These are phyloP conservation scores for Verticillium tricorpus DNA, from an alignment of 2,329 filamentous ascomycete genomes.

Conservation along the genomic window DNA sequence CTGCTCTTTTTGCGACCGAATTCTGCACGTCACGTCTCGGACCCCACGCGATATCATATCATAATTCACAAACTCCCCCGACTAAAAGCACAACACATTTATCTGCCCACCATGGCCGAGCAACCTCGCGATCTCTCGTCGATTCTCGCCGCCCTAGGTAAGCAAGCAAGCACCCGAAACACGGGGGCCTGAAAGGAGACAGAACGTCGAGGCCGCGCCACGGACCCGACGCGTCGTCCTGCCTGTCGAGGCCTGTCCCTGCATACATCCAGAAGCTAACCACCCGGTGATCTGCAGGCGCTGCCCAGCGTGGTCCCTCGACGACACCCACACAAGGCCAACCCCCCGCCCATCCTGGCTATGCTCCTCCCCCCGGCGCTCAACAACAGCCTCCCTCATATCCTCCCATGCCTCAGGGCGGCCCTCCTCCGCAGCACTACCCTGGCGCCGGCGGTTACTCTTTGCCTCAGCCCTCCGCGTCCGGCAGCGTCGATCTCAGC, in stretches of 20 bases:
- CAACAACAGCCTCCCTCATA: conserved; percentile 24
- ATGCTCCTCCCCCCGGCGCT: conserved; percentile 31
- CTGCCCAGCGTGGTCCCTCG: conserved; percentile 38
- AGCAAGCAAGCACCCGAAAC: conserved; percentile 22
- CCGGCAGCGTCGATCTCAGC: conserved; percentile 76
- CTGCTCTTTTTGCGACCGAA: neutral
- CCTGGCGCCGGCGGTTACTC: conserved; percentile 34
- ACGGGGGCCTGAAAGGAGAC: neutral
- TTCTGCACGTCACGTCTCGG: neutral
- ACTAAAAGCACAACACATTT: neutral
- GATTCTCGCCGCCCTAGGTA: conserved; percentile 45
- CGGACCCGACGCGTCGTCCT: conserved; percentile 7
- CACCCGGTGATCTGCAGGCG: conserved; percentile 19
- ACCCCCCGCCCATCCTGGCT: conserved; percentile 30
- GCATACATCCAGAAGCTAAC: conserved; percentile 13
- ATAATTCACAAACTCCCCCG: neutral
- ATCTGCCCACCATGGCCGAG: conserved; percentile 28
- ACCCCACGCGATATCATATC: neutral
- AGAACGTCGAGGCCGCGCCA: neutral
- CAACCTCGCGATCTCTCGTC: conserved; percentile 37
- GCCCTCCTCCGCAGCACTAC: conserved; percentile 30
- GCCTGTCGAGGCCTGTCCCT: conserved; percentile 3
- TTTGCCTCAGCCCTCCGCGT: conserved; percentile 64
- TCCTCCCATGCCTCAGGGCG: conserved; percentile 29
- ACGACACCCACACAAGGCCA: conserved; percentile 38